Evolutionary conservation across 768 basidiomycete species (phyloP).

Genomic region (Suillus cothurnatus): DNA sequence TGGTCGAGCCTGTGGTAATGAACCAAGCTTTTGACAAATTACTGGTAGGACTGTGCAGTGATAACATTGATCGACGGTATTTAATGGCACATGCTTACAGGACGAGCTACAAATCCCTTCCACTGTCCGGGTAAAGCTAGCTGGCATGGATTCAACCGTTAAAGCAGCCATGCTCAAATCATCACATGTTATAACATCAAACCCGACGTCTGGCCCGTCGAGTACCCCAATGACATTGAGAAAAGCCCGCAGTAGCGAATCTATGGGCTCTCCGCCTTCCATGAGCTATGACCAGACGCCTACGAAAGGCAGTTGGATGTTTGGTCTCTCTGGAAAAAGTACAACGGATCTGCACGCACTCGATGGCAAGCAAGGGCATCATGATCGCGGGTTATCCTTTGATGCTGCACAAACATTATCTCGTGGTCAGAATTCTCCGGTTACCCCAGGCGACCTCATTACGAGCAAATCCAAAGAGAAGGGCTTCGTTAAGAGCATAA

Average conservation of each 20-base stretch:
- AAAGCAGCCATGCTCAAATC: conserved; percentile 94
- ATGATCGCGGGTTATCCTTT: conserved; percentile 63
- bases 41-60: conserved; percentile 52
- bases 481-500: conserved; percentile 50
- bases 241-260: conserved; percentile 73
- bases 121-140: conserved; percentile 74
- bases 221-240: conserved; percentile 60
- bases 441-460: conserved; percentile 37
- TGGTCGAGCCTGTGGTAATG: conserved; percentile 43
- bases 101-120: conserved; percentile 89
- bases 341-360: conserved; percentile 29
- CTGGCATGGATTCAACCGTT: conserved; percentile 79
- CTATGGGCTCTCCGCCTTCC: conserved; percentile 52
- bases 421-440: conserved; percentile 51
- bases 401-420: conserved; percentile 57
- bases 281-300: conserved; percentile 38
- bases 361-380: conserved; percentile 45
- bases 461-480: conserved; percentile 55
- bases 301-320: conserved; percentile 26
- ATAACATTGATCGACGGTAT: neutral
- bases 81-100: conserved; percentile 39
- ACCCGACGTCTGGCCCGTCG: conserved; percentile 39
- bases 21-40: conserved; percentile 80
- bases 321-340: conserved; percentile 33
- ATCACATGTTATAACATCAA: conserved; percentile 62